These are phyloP conservation scores for Podospora comata DNA, from an alignment of 495 filamentous ascomycete species.

Conservation along the genomic window DNA sequence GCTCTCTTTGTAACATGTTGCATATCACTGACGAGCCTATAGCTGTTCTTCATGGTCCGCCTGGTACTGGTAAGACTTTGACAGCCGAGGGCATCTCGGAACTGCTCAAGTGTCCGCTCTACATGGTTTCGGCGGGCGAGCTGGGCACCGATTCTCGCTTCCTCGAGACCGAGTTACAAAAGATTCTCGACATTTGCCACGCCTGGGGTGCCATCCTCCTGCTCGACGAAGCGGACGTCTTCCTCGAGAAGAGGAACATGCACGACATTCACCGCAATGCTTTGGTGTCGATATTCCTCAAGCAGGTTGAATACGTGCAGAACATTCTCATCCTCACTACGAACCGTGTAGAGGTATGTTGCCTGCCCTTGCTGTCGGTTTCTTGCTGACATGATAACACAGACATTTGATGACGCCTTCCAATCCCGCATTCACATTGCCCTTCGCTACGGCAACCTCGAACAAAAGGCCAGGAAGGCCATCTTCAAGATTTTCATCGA, in stretches of 20 bases:
- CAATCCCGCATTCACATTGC: conserved; percentile 62
- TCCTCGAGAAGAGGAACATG: conserved; percentile 70
- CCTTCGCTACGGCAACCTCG: conserved; percentile 76
- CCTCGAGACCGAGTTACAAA: conserved; percentile 75
- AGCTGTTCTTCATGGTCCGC: conserved; percentile 74
- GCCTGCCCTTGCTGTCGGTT: background rate
- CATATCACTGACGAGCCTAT: conserved; percentile 16
- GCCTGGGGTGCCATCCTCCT: conserved; percentile 80
- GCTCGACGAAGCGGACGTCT: conserved; percentile 76
- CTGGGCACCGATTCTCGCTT: conserved; percentile 75
- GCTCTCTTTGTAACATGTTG: conserved; percentile 18
- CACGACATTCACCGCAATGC: conserved; percentile 74
- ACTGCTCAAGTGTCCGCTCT: conserved; percentile 75
- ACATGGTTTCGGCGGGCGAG: conserved; percentile 80
- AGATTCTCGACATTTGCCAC: conserved; percentile 83
- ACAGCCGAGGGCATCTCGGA: conserved; percentile 87
- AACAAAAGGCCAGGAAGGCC: conserved; percentile 67
- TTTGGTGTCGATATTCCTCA: conserved; percentile 62
- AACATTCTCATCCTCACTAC: conserved; percentile 54
- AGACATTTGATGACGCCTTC: conserved; percentile 62
- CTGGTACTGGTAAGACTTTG: conserved; percentile 84
- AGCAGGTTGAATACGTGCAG: conserved; percentile 52
- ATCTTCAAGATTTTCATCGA: conserved; percentile 87
- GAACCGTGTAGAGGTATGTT: conserved; percentile 50
- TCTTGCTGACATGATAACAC: conserved; percentile 29